Percentiles rank a stretch among this genome's conserved stretches.
phyloP scores from a whole-genome alignment of 768 basidiomycete genomes.

The Hygrocybe punicea region DNA sequence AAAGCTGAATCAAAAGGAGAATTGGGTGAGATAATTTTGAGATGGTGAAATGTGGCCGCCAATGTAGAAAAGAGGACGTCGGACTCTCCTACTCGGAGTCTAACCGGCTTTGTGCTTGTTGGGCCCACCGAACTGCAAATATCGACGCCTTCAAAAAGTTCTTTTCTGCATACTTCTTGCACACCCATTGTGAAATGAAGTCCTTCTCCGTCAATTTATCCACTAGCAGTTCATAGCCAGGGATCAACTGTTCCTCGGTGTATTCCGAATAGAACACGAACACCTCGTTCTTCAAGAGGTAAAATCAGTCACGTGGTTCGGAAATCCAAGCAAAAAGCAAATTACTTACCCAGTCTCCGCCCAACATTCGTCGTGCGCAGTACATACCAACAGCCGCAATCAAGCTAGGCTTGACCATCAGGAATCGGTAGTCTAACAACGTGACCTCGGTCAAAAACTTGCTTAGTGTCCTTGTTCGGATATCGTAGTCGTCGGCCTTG shows the following conservation, averaged over 20 bases:
- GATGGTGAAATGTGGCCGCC: not conserved
- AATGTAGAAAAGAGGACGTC: not conserved
- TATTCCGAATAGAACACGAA: constrained; percentile 93
- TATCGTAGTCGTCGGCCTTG: constrained; percentile 98
- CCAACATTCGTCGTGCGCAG: constrained; percentile 89
- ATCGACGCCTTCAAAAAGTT: constrained; percentile 91
- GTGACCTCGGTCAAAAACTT: constrained; percentile 98
- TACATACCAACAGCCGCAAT: constrained; percentile 98
- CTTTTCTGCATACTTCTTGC: constrained; percentile 96
- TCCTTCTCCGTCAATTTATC: constrained; percentile 77
- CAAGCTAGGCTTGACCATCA: constrained; percentile 89
- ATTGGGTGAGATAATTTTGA: constrained; percentile 5
- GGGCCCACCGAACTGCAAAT: constrained; percentile 76
- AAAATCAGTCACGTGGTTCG: constrained; percentile 17
- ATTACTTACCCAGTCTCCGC: constrained; percentile 88
- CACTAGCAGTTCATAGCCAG: constrained; percentile 76
- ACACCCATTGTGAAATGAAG: constrained; percentile 84
- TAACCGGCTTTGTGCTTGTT: constrained; percentile 36
- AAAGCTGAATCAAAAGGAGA: constrained; percentile 6
- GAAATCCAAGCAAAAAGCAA: constrained; percentile 17
- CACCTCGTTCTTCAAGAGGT: constrained; percentile 64
- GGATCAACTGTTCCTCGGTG: constrained; percentile 81
- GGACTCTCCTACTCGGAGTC: not conserved
- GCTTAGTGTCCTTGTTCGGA: constrained; percentile 94
- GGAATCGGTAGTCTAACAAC: constrained; percentile 86